Conservation (phyloP, 352 stramenopile species). For the Labyrinthula sp. region DNA sequence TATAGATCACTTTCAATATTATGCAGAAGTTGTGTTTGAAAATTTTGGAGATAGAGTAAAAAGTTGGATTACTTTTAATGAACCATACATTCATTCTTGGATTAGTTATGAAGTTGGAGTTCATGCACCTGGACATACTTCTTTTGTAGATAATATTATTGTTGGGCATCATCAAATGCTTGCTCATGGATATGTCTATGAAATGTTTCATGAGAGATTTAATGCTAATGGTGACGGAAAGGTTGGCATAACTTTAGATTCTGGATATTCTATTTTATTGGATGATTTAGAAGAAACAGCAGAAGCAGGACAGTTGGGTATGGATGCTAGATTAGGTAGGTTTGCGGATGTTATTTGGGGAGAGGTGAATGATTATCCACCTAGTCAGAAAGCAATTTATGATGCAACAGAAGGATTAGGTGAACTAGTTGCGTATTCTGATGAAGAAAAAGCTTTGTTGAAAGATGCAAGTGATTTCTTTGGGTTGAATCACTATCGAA, state of each 20-base stretch:
- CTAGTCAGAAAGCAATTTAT: too few species aligned
- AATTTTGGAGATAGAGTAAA: slow-evolving; percentile 67
- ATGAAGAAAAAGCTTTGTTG: slow-evolving; percentile 49
- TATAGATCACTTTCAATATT: slow-evolving; percentile 52
- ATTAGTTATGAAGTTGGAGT: slow-evolving; percentile 57
- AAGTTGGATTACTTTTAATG: slow-evolving; percentile 82
- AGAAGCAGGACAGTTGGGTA: slow-evolving; percentile 48
- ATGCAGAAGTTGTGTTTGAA: slow-evolving; percentile 62
- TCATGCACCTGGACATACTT: slow-evolving; percentile 48
- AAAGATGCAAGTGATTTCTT: slow-evolving; percentile 69
- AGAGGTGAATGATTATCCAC: slow-evolving; percentile 66
- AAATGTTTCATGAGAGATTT: slow-evolving; percentile 57
- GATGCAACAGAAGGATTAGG: slow-evolving; percentile 59
- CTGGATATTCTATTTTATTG: slow-evolving; percentile 57
- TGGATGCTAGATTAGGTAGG: slow-evolving; percentile 66
- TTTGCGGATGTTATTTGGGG: slow-evolving; percentile 70
- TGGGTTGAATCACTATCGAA: slow-evolving; percentile 72
- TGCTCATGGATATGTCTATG: slow-evolving; percentile 56
- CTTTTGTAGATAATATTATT: slow-evolving; percentile 45
- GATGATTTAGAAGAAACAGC: slow-evolving; percentile 37
- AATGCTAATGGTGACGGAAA: slow-evolving; percentile 38
- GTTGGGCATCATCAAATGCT: slow-evolving; percentile 66
- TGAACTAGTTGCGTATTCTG: slow-evolving; percentile 54
- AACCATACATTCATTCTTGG: slow-evolving; percentile 59
- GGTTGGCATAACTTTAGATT: slow-evolving; percentile 70